Base-by-base conservation (phyloP, 257 asterid species). In the Avicennia marina region DNA sequence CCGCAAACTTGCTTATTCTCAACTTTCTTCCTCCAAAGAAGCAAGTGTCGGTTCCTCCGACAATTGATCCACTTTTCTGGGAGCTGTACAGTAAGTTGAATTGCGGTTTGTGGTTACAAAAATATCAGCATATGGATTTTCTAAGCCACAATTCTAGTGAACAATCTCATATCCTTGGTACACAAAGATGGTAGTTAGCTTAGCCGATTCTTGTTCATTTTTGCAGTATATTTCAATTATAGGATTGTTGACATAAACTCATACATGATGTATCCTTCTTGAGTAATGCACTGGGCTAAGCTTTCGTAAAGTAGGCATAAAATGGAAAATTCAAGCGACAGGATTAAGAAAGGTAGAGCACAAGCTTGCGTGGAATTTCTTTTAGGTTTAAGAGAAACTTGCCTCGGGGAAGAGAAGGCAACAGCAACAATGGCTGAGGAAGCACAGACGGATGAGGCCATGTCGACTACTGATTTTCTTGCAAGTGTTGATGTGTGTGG, bases 361-460 rank as follows among this genome's bases (percentile, higher is more conserved):
- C 24, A 25, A 52, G 22, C 22, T 8, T 8, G 2, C 6, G 18
- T 43, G 46, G 20, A 25, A 26, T 9, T 15, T 36, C 18, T 17
- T 13, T 19, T 22, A 33, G 32, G 33, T 2, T 4, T n/a, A 17
- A 18, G 53, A 42, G 60, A 31, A 43, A 77, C 90, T 76, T 78
- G 72, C 97, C 95, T 85, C 41, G 84, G 89, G 36, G 95, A 81
- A 53, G 98, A 81, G 81, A 83, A 70, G 16, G 96, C 80, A 25
- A 70, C 88, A 60, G 96, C 95, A 53, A 96, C 95, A 72, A 90
- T 83, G 75, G 96, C 73, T 16, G 97, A 83, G 25, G 98, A 80
- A 62, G 97, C 97, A 69, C 85, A 85, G 61, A 94, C 86, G 59
- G 94, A 82, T 21, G 95, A 78, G 62, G 97, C 97, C 98, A 88